A percentile compares a stretch with the other conserved stretches of the same genome.
Evolutionary conservation across 306 rosid genomes (phyloP).

Genomic region (Geum urbanum): DNA sequence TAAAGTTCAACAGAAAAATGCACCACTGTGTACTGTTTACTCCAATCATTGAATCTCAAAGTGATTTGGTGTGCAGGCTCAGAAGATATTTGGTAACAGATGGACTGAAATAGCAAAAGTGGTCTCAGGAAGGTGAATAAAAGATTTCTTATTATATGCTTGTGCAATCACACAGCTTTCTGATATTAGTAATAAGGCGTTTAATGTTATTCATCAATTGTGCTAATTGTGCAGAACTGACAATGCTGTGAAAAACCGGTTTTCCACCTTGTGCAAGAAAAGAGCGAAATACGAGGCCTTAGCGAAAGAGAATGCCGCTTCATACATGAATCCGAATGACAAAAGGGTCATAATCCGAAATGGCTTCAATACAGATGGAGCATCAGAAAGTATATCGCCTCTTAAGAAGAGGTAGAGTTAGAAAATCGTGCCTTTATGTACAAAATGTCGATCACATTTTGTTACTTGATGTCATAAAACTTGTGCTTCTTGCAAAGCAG

Average conservation of each 20-base stretch:
- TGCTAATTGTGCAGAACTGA: conserved; percentile 69
- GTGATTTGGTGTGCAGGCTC: conserved; percentile 65
- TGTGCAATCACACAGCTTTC: neutral
- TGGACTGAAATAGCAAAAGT: conserved; percentile 99
- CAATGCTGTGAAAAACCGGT: conserved; percentile 97
- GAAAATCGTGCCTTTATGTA: conserved; percentile 9
- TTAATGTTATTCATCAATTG: neutral
- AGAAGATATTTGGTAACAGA: conserved; percentile 87
- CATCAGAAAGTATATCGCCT: conserved; percentile 47
- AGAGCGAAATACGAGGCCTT: conserved; percentile 92
- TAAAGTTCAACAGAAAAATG: neutral
- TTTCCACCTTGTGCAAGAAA: conserved; percentile 95
- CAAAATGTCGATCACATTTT: conserved; percentile 13
- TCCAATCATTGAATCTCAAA: conserved; percentile 21
- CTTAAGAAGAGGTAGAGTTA: conserved; percentile 62
- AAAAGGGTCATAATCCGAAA: conserved; percentile 58
- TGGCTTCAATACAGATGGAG: conserved; percentile 40
- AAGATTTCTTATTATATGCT: conserved; percentile 15
- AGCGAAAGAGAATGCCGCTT: conserved; percentile 71
- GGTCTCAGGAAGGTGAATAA: conserved; percentile 94
- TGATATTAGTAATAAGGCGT: neutral
- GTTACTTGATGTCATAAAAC: conserved; percentile 14
- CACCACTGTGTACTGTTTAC: conserved; percentile 6
- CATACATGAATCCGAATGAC: conserved; percentile 61
- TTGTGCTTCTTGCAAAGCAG: conserved; percentile 35